Evolutionary conservation across 148 eudicot genomes (phyloP).

Genomic region (Simmondsia chinensis): DNA sequence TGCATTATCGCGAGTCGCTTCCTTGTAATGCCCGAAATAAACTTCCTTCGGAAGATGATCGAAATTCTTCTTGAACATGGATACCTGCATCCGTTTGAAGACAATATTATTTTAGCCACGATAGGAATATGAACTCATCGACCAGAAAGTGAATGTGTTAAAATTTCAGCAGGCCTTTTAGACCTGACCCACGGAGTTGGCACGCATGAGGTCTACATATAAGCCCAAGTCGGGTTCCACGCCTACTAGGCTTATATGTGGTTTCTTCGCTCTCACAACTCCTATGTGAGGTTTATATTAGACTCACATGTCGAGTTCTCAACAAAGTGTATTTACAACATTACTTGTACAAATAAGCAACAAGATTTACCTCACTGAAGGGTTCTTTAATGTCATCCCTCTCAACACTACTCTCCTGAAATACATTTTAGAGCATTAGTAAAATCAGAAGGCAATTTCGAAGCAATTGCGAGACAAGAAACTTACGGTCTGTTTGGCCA

Average conservation of each 20-base stretch:
- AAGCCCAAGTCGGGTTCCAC: no score
- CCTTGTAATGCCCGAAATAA: constrained; percentile 41
- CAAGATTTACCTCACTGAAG: constrained; percentile 47
- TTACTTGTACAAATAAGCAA: background rate
- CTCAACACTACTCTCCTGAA: constrained; percentile 73
- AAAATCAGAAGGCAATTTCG: background rate
- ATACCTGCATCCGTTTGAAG: constrained; percentile 27
- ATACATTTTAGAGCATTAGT: no score
- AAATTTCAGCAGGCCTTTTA: no score
- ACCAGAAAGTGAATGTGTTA: background rate
- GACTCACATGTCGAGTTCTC: no score
- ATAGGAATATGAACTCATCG: background rate
- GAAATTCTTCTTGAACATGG: constrained; percentile 75
- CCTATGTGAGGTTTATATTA: no score
- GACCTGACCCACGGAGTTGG: no score
- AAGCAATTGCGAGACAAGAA: no score
- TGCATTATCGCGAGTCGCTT: constrained; percentile 65
- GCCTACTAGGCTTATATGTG: no score
- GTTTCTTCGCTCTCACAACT: no score
- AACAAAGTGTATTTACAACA: no score
- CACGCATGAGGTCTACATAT: no score
- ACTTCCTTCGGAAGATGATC: constrained; percentile 55
- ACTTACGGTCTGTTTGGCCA: no score
- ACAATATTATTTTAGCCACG: background rate
- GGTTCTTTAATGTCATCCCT: constrained; percentile 61